Conservation (phyloP, 495 filamentous ascomycete genomes). For the Chaetomium tenue region DNA sequence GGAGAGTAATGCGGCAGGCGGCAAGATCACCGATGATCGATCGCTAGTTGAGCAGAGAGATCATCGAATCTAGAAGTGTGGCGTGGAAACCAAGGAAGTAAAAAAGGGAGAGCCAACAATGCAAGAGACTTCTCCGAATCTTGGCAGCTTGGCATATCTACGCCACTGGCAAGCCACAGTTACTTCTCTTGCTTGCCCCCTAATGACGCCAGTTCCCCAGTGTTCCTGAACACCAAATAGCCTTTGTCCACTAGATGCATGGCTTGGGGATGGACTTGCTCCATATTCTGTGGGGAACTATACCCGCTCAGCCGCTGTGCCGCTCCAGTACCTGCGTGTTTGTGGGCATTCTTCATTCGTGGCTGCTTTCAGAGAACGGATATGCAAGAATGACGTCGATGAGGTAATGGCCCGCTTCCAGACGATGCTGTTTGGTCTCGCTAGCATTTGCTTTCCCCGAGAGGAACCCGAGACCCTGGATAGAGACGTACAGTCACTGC, state of each 20-base stretch:
- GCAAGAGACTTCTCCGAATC: too few relatives aligned
- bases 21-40: too few relatives aligned
- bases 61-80: background rate
- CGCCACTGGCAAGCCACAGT: background rate
- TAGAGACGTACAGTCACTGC: background rate
- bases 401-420: conserved; percentile 17
- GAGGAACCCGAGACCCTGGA: background rate
- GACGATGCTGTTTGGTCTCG: background rate
- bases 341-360: background rate
- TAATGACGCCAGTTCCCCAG: conserved; percentile 1
- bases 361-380: background rate
- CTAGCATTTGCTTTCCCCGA: background rate
- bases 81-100: background rate
- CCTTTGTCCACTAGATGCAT: background rate
- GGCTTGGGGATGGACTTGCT: background rate
- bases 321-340: background rate
- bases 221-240: background rate
- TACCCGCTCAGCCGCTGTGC: background rate
- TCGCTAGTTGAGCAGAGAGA: too few relatives aligned
- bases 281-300: background rate
- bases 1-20: too few relatives aligned
- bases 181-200: background rate
- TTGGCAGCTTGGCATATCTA: background rate
- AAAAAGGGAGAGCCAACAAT: background rate
- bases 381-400: conserved; percentile 20